These are phyloP conservation scores for Leptodontidium sp. DNA, from an alignment of 2,329 filamentous ascomycete genomes.

Conservation along the genomic window DNA sequence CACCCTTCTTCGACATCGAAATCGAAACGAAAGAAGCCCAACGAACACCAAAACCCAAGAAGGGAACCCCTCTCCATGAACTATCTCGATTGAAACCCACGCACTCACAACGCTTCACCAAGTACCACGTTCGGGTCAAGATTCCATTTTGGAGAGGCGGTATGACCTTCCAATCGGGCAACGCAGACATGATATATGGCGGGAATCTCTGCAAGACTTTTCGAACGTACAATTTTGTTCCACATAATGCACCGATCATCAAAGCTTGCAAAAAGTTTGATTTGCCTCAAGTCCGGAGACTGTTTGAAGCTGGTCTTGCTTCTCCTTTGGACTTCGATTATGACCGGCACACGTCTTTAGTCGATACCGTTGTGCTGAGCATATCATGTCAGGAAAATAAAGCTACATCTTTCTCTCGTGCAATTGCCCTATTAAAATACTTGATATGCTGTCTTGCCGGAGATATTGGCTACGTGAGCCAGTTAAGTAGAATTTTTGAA, in stretches of 20 bases:
- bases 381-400: background rate
- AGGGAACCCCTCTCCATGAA: background rate
- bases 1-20: background rate
- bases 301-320: constrained; percentile 2
- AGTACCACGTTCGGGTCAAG: background rate
- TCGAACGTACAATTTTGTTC: background rate
- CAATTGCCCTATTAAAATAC: background rate
- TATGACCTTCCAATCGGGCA: background rate
- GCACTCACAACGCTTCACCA: background rate
- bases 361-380: background rate
- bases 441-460: background rate
- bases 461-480: background rate
- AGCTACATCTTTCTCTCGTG: background rate
- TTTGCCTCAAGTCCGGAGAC: background rate
- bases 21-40: background rate
- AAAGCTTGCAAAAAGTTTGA: background rate
- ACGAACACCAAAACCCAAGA: background rate
- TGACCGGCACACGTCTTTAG: background rate
- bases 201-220: background rate
- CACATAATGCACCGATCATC: background rate
- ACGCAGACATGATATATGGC: background rate
- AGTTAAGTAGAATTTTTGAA: background rate
- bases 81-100: background rate
- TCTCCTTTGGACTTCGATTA: background rate
- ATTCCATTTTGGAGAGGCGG: constrained; percentile 9